Conservation (phyloP, 257 asterid species). For the Ligustrum vulgare region DNA sequence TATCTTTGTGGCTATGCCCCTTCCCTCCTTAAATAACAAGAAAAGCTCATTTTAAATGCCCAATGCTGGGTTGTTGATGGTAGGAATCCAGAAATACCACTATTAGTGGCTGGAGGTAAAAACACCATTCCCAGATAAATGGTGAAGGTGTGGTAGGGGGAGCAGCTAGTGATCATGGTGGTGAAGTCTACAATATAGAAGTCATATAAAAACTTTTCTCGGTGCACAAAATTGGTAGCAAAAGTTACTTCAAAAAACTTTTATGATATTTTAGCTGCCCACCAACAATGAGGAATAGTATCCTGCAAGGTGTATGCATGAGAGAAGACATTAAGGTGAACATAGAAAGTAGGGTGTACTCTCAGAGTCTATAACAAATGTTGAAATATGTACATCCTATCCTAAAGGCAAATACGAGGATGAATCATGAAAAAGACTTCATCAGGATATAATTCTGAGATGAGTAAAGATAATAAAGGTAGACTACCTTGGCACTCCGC, state of each 20-base stretch:
- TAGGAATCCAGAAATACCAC: background rate
- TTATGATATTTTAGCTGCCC: background rate
- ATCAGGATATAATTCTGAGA: conserved; percentile 8
- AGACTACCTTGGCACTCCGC: conserved; percentile 84
- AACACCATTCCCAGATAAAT: background rate
- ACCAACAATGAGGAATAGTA: background rate
- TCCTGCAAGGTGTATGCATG: background rate
- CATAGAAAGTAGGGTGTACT: background rate
- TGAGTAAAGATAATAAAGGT: conserved; percentile 11
- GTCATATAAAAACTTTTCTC: background rate
- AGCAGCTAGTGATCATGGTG: background rate
- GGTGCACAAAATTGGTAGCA: conserved; percentile 3
- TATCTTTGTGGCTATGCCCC: background rate
- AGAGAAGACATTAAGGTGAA: background rate
- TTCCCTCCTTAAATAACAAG: background rate
- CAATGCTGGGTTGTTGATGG: background rate
- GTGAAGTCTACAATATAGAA: background rate
- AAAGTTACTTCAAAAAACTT: background rate
- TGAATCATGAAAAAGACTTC: background rate
- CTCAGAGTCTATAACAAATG: conserved; percentile 2
- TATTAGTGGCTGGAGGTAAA: background rate
- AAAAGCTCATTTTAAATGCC: background rate
- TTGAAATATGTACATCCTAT: background rate
- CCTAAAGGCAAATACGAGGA: background rate
- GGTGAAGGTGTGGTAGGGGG: background rate